Conservation (phyloP, 257 asterid species). For the Cordia subcordata region DNA sequence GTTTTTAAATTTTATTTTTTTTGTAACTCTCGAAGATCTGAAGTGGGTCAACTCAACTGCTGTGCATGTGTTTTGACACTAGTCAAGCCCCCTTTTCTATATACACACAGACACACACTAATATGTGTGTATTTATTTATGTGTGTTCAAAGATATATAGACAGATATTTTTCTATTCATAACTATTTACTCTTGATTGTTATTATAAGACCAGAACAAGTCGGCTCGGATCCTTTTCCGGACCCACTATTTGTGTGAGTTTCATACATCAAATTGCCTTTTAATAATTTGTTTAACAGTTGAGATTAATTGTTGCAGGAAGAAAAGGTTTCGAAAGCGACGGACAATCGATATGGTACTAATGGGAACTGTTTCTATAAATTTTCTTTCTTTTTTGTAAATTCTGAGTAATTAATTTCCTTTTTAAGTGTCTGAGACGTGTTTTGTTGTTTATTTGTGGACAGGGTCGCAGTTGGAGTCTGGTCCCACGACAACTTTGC, state of each 20-base stretch:
- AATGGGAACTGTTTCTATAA: constrained; percentile 16
- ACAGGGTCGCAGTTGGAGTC: constrained; percentile 77
- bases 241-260: background rate
- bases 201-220: no score
- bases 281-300: constrained; percentile 11
- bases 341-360: constrained; percentile 64
- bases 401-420: constrained; percentile 13
- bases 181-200: no score
- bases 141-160: background rate
- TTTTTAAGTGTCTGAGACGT: constrained; percentile 32
- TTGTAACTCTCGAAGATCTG: constrained; percentile 39
- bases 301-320: constrained; percentile 51
- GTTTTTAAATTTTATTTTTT: no score
- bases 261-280: background rate
- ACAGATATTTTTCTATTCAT: background rate
- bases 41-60: constrained; percentile 15
- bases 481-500: constrained; percentile 95
- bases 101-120: constrained; percentile 4
- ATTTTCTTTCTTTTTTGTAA: constrained; percentile 15
- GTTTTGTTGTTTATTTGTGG: constrained; percentile 49
- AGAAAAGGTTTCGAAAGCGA: constrained; percentile 61
- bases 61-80: constrained; percentile 51
- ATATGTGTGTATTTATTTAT: constrained; percentile 8
- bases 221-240: background rate
- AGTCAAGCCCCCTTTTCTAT: constrained; percentile 29